Evolutionary conservation across 139 green algal genomes (phyloP), one percentile per base, ranked within the genome.

Genomic region (Chlorella sp.): DNA sequence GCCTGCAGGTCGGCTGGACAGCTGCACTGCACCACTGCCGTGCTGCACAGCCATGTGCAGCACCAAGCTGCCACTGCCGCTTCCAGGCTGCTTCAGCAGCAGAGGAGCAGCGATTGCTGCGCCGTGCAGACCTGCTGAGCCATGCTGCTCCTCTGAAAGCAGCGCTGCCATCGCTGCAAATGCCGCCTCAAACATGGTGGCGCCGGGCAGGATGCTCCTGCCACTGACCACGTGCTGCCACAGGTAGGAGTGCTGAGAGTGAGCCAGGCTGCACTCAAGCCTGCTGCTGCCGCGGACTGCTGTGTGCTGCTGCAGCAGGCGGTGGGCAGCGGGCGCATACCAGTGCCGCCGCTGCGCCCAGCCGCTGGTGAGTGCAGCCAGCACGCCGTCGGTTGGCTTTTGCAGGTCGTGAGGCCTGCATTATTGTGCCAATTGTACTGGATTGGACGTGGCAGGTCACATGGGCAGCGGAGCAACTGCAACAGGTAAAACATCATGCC

Each of bases 121-220:
- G 0, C 18, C 26, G 18, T 69, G 44, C 57, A 82, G 38, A 4
- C 13, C 28, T 3, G 21, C 23, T 15, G 25, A 1, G 18, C 25
- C 13, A 13, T n/a, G 12, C 20, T 36, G 17, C n/a, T 30, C 55
- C 32, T 81, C 74, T 20, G 36, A 1, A 12, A 34, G 17, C 17
- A 65, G 63, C 39, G 13, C n/a, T 23, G 39, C 47, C 1, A 30
- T 63, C 4, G 41, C 80, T 1, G 92, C 91, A 21, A 84, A 74
- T 11, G 89, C 84, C 0, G 92, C 73, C 80, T 96, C 93, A 73
- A 96, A 86, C 73, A 93, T 93, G 17, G 84, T 91, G 15, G 92
- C 87, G 0, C 74, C 93, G 0, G 93, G 93, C 57, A 96, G 75
- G 26, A 96, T 34, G 20, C 86, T 41, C 30, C 74, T 84, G 47